Evolutionary conservation across 371 early-diverging fungal genomes (phyloP), one percentile per base, ranked within the genome.

Genomic region (Lichtheimia ramosa): DNA sequence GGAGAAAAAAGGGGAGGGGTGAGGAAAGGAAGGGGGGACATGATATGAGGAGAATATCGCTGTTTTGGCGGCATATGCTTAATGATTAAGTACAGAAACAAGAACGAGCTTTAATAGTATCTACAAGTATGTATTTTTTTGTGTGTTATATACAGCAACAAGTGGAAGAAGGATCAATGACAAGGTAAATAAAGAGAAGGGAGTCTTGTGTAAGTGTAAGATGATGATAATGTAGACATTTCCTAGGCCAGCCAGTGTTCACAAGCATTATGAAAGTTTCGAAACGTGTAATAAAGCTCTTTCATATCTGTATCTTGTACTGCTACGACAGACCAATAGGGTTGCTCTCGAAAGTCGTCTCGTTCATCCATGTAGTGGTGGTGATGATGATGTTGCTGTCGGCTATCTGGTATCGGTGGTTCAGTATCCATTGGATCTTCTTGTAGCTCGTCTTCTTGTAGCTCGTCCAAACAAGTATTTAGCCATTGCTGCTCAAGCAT

Each of bases 401-500:
- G 34, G 34, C 10, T 34, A 34, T 34, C 34, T 8, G 34, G 34
- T 34, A 10, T 34, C 10, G 34, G 34, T 55, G 41, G 56, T 23
- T 21, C n/a, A 4, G 53, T n/a, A 15, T 23, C 41, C 41, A 41
- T 43, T 43, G 42, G 41, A 23, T 39, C 56, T 15, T 24, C 34
- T 54, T 25, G 42, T 24, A 8, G 56, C 15, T 55, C 56, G 5
- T 55, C 56, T n/a, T 55, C 21, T 43, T 55, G 41, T 15, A 55
- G 56, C n/a, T 55, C 56, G 43, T 55, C 43, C 42, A 55, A 20
- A 6, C 56, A 55, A 2, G 42, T 43, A 40, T 55, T 41, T 20
- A 55, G 46, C 56, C 56, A 55, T 55, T 55, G 56, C 27, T 55
- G 56, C 27, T 55, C 56, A 3, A 55, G 24, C 41, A 20, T 41